Evolutionary conservation across 495 filamentous ascomycete genomes (phyloP).

Genomic region (Lasiosphaeris hirsuta): DNA sequence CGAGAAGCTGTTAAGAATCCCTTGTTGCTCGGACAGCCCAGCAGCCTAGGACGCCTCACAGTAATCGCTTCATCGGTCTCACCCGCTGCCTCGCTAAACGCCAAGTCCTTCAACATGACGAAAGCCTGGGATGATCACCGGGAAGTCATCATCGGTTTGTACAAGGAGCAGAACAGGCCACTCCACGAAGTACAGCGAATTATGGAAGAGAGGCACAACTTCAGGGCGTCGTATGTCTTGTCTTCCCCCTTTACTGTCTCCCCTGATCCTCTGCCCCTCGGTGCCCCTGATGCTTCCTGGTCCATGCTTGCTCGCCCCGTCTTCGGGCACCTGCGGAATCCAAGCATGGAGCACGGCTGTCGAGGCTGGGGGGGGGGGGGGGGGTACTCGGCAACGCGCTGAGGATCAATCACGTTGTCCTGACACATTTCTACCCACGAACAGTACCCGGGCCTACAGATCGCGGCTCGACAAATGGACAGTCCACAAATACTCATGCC

Average conservation of each 20-base stretch:
- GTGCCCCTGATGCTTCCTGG: neutral
- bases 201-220: conserved; percentile 41
- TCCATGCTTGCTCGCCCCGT: neutral
- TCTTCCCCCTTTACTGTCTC: neutral
- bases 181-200: conserved; percentile 40
- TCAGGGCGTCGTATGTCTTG: conserved; percentile 44
- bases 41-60: neutral
- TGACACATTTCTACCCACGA: neutral
- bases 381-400: too few relatives aligned
- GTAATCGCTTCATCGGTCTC: neutral
- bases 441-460: conserved; percentile 41
- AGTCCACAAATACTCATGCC: conserved; percentile 44
- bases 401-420: neutral
- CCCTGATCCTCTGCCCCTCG: neutral
- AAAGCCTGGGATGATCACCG: conserved; percentile 41
- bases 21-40: neutral
- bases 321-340: neutral
- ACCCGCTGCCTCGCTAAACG: conserved; percentile 1
- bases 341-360: neutral
- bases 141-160: conserved; percentile 35
- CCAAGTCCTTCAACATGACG: conserved; percentile 34
- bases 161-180: conserved; percentile 39
- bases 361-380: neutral
- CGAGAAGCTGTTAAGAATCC: too few relatives aligned
- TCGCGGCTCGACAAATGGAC: conserved; percentile 45